Percentiles rank a stretch among this genome's conserved stretches.
These are phyloP conservation scores for Fusarium piperis DNA, from an alignment of 2,329 filamentous ascomycete species.

Conservation along the genomic window DNA sequence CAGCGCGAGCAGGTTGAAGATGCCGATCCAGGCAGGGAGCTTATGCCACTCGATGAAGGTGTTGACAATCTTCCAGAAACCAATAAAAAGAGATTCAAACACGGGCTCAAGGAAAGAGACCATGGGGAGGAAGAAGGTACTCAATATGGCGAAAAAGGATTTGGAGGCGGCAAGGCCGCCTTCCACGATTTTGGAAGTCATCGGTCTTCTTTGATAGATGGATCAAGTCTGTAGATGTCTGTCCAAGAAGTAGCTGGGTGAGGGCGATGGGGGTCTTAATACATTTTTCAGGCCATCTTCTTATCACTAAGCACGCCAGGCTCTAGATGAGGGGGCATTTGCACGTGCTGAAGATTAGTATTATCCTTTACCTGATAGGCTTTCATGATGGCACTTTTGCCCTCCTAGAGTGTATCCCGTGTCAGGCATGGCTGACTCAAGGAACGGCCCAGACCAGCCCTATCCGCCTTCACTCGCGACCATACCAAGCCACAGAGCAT, in stretches of 20 bases:
- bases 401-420: neutral
- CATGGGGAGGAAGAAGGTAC: neutral
- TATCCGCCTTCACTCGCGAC: neutral
- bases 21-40: conserved; percentile 15
- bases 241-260: neutral
- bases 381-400: neutral
- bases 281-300: neutral
- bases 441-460: neutral
- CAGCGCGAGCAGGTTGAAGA: conserved; percentile 24
- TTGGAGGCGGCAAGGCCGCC: neutral
- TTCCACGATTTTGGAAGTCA: neutral
- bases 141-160: neutral
- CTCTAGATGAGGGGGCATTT: neutral
- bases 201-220: neutral
- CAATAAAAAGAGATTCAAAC: conserved; percentile 14
- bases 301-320: neutral
- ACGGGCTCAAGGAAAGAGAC: neutral
- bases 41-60: conserved; percentile 18
- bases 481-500: neutral
- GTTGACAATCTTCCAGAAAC: conserved; percentile 17
- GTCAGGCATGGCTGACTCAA: neutral
- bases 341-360: neutral
- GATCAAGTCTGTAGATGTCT: neutral
- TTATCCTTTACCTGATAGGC: neutral
- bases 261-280: neutral